Percentiles rank a stretch among this genome's conserved stretches.
These are phyloP conservation scores for Coniochaeta hoffmannii DNA, from an alignment of 2,329 filamentous ascomycete genomes.

Conservation along the genomic window DNA sequence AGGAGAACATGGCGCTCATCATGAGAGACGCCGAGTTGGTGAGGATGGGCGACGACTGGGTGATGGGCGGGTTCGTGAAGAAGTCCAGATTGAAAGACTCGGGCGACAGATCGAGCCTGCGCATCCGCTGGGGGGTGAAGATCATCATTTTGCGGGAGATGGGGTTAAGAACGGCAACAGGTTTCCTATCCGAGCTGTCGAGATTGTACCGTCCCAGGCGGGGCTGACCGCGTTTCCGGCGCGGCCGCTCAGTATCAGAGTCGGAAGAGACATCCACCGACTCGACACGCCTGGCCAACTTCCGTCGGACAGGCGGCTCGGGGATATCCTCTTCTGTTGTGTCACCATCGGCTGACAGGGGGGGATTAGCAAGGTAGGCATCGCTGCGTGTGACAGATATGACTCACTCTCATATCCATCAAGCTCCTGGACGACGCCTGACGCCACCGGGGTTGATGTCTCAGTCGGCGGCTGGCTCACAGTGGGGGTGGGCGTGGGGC, in stretches of 20 bases:
- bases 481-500: constrained; percentile 33
- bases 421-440: constrained; percentile 32
- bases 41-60: constrained; percentile 47
- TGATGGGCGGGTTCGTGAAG: constrained; percentile 24
- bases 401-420: constrained; percentile 56
- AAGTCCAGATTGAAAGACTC: constrained; percentile 47
- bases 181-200: constrained; percentile 46
- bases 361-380: constrained; percentile 28
- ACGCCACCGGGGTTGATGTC: constrained; percentile 23
- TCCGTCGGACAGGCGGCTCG: constrained; percentile 41
- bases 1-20: constrained; percentile 64
- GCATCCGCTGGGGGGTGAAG: constrained; percentile 45
- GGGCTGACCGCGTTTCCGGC: constrained; percentile 40
- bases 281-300: constrained; percentile 26
- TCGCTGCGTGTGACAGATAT: constrained; percentile 9
- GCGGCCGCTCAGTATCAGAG: constrained; percentile 41
- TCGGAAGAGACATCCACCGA: constrained; percentile 34
- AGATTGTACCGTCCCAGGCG: constrained; percentile 48
- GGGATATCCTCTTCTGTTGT: constrained; percentile 55
- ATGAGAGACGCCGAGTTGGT: constrained; percentile 67
- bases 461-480: constrained; percentile 24
- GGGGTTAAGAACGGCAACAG: constrained; percentile 51
- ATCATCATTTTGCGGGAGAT: constrained; percentile 56
- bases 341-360: constrained; percentile 46
- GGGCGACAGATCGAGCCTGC: constrained; percentile 44